phyloP scores from a whole-genome alignment of 1,284 basidiomycete species.

The Heterobasidion annosum region DNA sequence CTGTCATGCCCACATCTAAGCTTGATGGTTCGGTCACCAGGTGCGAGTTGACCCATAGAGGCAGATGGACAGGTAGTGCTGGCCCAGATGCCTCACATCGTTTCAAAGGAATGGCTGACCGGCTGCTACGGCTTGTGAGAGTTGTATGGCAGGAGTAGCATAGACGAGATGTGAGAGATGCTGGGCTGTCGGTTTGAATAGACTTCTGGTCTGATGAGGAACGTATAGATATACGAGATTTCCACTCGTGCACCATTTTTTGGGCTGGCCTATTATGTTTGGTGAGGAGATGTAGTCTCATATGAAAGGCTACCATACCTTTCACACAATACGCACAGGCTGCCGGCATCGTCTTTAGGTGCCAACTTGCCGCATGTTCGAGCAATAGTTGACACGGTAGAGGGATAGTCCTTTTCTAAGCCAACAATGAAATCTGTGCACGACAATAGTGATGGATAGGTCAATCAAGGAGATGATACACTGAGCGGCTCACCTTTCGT shows the following conservation, averaged over 20 bases:
- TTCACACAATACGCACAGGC: constrained; percentile 62
- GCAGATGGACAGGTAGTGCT: constrained; percentile 17
- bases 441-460: neutral
- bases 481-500: constrained; percentile 53
- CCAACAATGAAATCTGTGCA: constrained; percentile 71
- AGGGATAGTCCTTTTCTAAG: constrained; percentile 77
- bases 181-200: constrained; percentile 7
- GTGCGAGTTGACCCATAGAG: constrained; percentile 25
- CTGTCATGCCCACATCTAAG: neutral
- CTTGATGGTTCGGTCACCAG: neutral
- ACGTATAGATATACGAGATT: constrained; percentile 62
- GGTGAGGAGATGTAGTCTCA: neutral
- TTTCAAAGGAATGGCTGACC: constrained; percentile 13
- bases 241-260: constrained; percentile 64
- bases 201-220: constrained; percentile 28
- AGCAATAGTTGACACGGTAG: constrained; percentile 83
- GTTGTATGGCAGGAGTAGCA: constrained; percentile 75
- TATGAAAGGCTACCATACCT: constrained; percentile 37
- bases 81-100: constrained; percentile 4
- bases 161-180: constrained; percentile 39
- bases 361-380: constrained; percentile 78
- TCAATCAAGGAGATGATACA: neutral
- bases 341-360: constrained; percentile 49
- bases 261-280: constrained; percentile 52
- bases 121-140: constrained; percentile 54